Conservation (phyloP, 192 early-diverging fungal genomes). For the Rhizophlyctis rosea region DNA sequence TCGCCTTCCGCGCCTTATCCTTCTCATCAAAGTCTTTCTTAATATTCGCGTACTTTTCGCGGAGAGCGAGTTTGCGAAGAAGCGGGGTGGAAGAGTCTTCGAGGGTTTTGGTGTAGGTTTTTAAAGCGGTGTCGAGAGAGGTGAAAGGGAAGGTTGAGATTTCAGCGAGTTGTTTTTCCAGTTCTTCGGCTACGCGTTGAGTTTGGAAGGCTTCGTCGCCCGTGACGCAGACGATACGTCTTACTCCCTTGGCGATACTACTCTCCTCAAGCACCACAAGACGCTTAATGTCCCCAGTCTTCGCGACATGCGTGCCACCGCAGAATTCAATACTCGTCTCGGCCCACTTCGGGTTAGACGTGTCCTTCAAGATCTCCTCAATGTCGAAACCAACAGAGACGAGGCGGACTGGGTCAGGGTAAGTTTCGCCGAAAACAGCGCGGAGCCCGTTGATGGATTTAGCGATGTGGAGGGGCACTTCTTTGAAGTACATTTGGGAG, state of each 20-base stretch:
- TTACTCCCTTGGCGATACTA: slow-evolving; percentile 93
- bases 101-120: slow-evolving; percentile 63
- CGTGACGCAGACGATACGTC: slow-evolving; percentile 91
- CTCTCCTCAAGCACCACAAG: slow-evolving; percentile 85
- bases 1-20: slow-evolving; percentile 86
- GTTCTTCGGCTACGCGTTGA: slow-evolving; percentile 65
- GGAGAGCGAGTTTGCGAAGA: slow-evolving; percentile 71
- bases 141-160: slow-evolving; percentile 56
- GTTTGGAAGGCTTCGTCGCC: slow-evolving; percentile 84
- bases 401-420: slow-evolving; percentile 97
- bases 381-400: slow-evolving; percentile 89
- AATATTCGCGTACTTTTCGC: slow-evolving; percentile 64
- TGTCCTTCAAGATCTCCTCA: slow-evolving; percentile 78
- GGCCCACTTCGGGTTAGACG: slow-evolving; percentile 76
- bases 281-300: slow-evolving; percentile 85
- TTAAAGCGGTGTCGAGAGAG: slow-evolving; percentile 74
- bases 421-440: slow-evolving; percentile 96
- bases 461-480: slow-evolving; percentile 78
- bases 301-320: slow-evolving; percentile 93
- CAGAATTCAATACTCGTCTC: slow-evolving; percentile 92
- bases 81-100: slow-evolving; percentile 77
- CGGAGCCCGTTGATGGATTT: slow-evolving; percentile 87
- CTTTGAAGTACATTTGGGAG: slow-evolving; percentile 73
- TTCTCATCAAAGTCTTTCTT: slow-evolving; percentile 84
- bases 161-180: slow-evolving; percentile 58